Percentiles rank a stretch among this genome's conserved stretches.
phyloP scores from a whole-genome alignment of 1,284 basidiomycete species.

The Sanguinoderma infundibulare region DNA sequence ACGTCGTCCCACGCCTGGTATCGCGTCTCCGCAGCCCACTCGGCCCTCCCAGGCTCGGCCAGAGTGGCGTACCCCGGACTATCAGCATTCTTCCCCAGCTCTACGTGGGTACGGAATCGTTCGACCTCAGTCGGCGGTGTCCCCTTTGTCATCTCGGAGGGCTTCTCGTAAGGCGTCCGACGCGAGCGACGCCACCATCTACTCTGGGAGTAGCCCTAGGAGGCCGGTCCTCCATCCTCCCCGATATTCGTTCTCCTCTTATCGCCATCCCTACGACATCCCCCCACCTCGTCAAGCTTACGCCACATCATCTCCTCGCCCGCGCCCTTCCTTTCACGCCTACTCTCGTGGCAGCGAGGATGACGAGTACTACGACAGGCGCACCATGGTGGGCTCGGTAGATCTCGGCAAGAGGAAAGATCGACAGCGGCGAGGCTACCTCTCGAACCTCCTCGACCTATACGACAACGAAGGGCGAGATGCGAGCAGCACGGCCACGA shows the following conservation, averaged over 20 bases:
- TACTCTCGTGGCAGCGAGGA: slow-evolving; percentile 24
- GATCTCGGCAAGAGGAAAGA: slow-evolving; percentile 30
- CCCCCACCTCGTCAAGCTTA: slow-evolving; percentile 50
- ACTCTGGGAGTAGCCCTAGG: slow-evolving; percentile 9
- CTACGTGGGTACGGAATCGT: not conserved
- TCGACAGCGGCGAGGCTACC: slow-evolving; percentile 38
- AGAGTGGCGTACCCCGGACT: slow-evolving; percentile 13
- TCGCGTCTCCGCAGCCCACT: slow-evolving; percentile 10
- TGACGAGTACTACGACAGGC: not conserved
- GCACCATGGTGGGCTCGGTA: slow-evolving; percentile 9
- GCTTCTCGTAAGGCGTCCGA: slow-evolving; percentile 2
- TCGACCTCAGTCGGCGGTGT: not conserved
- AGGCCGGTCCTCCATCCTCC: slow-evolving; percentile 28
- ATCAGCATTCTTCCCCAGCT: not conserved
- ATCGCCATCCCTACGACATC: slow-evolving; percentile 64
- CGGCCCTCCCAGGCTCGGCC: slow-evolving; percentile 4
- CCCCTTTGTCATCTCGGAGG: slow-evolving; percentile 1
- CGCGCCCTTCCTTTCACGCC: slow-evolving; percentile 19
- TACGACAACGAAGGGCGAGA: slow-evolving; percentile 44
- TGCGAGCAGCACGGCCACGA: not conserved
- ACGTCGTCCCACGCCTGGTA: not conserved
- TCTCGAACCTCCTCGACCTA: slow-evolving; percentile 58
- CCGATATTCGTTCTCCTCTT: slow-evolving; percentile 52
- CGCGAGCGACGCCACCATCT: slow-evolving; percentile 18
- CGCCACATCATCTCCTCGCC: slow-evolving; percentile 35